A percentile compares a stretch with the other conserved stretches of the same genome.
phyloP scores from a whole-genome alignment of 192 early-diverging fungal genomes.

The Entophlyctis helioformis region DNA sequence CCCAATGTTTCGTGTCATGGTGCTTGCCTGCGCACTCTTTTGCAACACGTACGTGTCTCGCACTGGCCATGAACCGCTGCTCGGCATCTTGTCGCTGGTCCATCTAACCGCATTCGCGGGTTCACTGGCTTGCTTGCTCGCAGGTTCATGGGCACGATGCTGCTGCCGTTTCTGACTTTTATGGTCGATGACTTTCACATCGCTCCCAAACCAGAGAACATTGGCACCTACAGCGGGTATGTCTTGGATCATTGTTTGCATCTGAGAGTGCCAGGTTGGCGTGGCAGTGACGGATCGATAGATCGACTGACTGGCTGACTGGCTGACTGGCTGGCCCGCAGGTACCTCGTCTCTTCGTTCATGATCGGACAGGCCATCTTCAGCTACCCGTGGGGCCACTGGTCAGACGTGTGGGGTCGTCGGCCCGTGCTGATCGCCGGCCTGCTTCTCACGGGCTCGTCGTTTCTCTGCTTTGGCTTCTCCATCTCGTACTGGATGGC shows the following conservation, averaged over 20 bases:
- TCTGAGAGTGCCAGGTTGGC: too few relatives aligned
- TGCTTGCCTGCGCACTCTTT: constrained; percentile 1
- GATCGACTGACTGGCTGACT: too few relatives aligned
- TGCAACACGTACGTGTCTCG: constrained; percentile 3
- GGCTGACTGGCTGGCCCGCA: too few relatives aligned
- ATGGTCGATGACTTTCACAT: constrained; percentile 46
- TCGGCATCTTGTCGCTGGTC: too few relatives aligned
- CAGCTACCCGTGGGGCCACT: constrained; percentile 52
- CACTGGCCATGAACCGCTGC: too few relatives aligned
- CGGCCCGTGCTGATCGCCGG: constrained; percentile 63
- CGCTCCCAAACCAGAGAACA: constrained; percentile 54
- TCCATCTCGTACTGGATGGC: constrained; percentile 47
- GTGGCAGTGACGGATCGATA: too few relatives aligned
- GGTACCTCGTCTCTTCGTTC: constrained; percentile 6
- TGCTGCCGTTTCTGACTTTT: constrained; percentile 9
- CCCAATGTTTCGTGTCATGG: background rate
- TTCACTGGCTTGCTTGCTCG: background rate
- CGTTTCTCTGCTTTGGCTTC: constrained; percentile 60
- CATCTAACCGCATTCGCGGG: too few relatives aligned
- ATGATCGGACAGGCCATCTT: constrained; percentile 8
- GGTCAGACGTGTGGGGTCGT: constrained; percentile 57
- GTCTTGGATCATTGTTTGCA: too few relatives aligned
- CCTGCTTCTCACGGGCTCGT: constrained; percentile 46
- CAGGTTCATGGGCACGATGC: constrained; percentile 7
- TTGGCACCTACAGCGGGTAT: too few relatives aligned